A percentile compares a stretch with the other conserved stretches of the same genome.
These are phyloP conservation scores for Myxozyma neglecta DNA, from an alignment of 805 yeast genomes.

Conservation along the genomic window DNA sequence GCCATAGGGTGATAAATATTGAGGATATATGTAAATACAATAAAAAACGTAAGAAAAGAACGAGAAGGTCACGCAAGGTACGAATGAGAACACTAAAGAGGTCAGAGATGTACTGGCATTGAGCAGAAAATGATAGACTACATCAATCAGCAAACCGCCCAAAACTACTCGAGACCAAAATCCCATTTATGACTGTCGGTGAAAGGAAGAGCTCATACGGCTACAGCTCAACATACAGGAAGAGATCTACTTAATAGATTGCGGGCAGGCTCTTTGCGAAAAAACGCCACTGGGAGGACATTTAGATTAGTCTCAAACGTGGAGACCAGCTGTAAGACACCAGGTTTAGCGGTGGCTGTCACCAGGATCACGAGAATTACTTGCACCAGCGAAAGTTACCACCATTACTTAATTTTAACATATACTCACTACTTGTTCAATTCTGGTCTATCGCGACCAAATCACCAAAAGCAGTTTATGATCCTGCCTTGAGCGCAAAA, in stretches of 20 bases:
- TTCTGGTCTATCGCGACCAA: too few relatives aligned
- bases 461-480: too few relatives aligned
- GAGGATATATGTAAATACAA: slow-evolving; percentile 15
- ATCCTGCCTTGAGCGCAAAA: too few relatives aligned
- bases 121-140: not conserved
- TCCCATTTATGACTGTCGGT: not conserved
- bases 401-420: too few relatives aligned
- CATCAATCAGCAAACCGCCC: slow-evolving; percentile 2
- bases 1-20: slow-evolving; percentile 13
- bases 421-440: too few relatives aligned
- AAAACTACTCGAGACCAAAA: not conserved
- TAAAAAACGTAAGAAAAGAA: not conserved
- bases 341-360: too few relatives aligned
- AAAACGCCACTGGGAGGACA: not conserved
- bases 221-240: too few relatives aligned
- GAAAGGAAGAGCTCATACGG: not conserved
- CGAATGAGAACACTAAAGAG: not conserved
- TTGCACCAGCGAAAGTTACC: too few relatives aligned
- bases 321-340: too few relatives aligned
- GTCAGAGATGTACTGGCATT: not conserved
- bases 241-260: too few relatives aligned
- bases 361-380: too few relatives aligned
- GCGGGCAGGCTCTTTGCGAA: too few relatives aligned
- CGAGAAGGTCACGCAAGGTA: not conserved
- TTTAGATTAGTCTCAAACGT: not conserved